Evolutionary conservation across 441 rosid species (phyloP).

Genomic region (Gossypium davidsonii): DNA sequence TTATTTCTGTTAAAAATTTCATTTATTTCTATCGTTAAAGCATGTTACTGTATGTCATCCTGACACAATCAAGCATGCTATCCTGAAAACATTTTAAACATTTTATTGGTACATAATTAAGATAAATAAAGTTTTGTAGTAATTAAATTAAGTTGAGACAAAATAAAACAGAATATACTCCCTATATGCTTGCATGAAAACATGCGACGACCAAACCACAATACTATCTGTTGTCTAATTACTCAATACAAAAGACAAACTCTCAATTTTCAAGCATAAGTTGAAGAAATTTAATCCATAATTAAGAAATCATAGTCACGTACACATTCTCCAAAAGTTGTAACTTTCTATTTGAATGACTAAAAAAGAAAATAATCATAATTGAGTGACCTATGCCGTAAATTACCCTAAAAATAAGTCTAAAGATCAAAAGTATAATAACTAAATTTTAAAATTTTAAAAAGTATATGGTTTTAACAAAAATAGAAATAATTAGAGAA

Average conservation of each 20-base stretch:
- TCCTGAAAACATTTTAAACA: no score
- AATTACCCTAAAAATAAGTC: no score
- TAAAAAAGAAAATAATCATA: no score
- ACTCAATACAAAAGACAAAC: not conserved
- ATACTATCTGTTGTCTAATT: not conserved
- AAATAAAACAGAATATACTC: constrained; percentile 3
- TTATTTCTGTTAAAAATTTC: no score
- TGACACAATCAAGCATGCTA: no score
- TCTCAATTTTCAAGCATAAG: not conserved
- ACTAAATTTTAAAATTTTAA: no score
- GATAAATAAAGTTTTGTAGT: not conserved
- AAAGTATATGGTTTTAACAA: not conserved
- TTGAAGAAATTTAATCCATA: not conserved
- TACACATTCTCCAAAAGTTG: not conserved
- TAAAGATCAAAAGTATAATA: no score
- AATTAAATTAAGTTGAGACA: not conserved
- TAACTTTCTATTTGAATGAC: not conserved
- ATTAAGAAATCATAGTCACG: not conserved
- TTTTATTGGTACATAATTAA: not conserved
- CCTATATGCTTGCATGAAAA: constrained; percentile 1
- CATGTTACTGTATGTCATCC: no score
- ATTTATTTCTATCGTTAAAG: no score
- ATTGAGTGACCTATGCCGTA: no score
- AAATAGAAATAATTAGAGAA: not conserved
- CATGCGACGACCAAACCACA: not conserved